Evolutionary conservation across 1,284 basidiomycete species (phyloP), one percentile per base, ranked within the genome.

Genomic region (Leccinum fuscescens): DNA sequence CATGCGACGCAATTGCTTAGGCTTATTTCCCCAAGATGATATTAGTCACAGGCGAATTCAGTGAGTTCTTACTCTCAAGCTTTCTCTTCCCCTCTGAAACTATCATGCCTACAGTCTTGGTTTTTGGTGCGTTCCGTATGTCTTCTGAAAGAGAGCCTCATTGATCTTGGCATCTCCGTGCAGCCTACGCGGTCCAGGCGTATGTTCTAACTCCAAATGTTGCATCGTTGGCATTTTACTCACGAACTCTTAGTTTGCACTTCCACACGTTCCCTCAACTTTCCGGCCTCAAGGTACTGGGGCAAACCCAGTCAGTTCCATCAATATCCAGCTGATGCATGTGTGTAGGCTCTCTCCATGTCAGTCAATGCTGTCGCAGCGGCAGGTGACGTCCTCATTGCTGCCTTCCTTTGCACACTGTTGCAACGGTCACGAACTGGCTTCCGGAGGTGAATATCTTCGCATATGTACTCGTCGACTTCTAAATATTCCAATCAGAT

Each of bases 361-460:
- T 65, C 78, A 15, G 79, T 87, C 56, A 88, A 87, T 62, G 80
- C 79, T 0, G 74, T 86, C n/a, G 83, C 84, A 0, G 86, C 83
- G 0, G 82, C 78, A 3, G 80, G 82, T 2, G 86, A 88, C 60
- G 78, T 86, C 15, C 69, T 85, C 31, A 88, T 88, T 56, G 82
- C 86, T 1, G 68, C 65, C 0, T 74, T 77, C 27, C 77, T 88
- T 31, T 85, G 82, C 64, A 72, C 64, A 0, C 71, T 86, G 55
- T 76, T 88, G 24, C 81, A 82, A 63, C 71, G 69, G 17, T 85
- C 82, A 1, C 77, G 84, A 29, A 86, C 85, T 11, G 84, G 85
- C 9, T 85, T 86, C 72, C 74, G 78, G 27, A 80, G 78, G 84
- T 80, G 51, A 61, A 65, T 64, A 51, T 22, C 8, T 37, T 29